Evolutionary conservation across 129 eudicot species (phyloP).

Genomic region (Lactuca sativa): DNA sequence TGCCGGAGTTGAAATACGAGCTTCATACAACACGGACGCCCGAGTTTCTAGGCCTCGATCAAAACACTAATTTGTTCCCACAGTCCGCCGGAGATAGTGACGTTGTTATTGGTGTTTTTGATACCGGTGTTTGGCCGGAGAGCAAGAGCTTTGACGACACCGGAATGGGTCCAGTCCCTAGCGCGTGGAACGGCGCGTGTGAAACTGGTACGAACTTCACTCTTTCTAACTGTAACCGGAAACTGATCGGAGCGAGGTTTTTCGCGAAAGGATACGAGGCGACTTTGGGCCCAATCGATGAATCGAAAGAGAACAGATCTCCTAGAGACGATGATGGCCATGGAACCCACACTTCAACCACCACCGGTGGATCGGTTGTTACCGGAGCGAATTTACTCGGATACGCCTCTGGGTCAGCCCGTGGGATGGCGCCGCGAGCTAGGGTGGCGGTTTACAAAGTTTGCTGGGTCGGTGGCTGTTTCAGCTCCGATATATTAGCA

Average conservation of each 20-base stretch:
- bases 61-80: slow-evolving; percentile 46
- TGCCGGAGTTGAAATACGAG: slow-evolving; percentile 72
- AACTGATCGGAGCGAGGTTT: slow-evolving; percentile 79
- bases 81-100: slow-evolving; percentile 46
- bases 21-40: slow-evolving; percentile 96
- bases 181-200: slow-evolving; percentile 78
- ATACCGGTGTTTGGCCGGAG: slow-evolving; percentile 98
- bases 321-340: slow-evolving; percentile 98
- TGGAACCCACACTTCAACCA: slow-evolving; percentile 90
- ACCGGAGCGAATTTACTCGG: slow-evolving; percentile 74
- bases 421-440: slow-evolving; percentile 88
- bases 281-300: slow-evolving; percentile 70
- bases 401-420: slow-evolving; percentile 81
- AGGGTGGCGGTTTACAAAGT: slow-evolving; percentile 85
- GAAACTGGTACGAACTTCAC: slow-evolving; percentile 66
- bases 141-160: slow-evolving; percentile 79
- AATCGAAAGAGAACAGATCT: slow-evolving; percentile 68
- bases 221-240: slow-evolving; percentile 58
- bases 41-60: slow-evolving; percentile 72
- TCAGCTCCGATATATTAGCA: slow-evolving; percentile 84
- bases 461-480: slow-evolving; percentile 92
- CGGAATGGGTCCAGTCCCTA: slow-evolving; percentile 79
- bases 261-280: slow-evolving; percentile 75
- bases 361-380: slow-evolving; percentile 78
- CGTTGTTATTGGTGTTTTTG: slow-evolving; percentile 71